These are phyloP conservation scores for Candida sanyiensis DNA, from an alignment of 805 yeast species.

Conservation along the genomic window DNA sequence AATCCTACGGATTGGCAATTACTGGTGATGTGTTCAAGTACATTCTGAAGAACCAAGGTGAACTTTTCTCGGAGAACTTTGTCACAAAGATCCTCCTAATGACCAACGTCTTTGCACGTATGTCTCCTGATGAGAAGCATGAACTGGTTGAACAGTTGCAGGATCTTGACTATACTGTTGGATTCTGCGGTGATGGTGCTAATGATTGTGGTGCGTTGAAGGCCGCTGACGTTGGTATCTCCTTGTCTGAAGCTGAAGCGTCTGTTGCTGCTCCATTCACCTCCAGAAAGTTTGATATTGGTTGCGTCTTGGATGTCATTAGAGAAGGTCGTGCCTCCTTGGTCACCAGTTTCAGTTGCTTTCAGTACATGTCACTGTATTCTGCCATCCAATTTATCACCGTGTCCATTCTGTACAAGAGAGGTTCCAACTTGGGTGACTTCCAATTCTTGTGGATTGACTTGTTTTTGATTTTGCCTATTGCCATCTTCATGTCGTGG, in stretches of 20 bases:
- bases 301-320: conserved; percentile 88
- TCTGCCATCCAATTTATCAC: conserved; percentile 94
- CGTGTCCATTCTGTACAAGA: conserved; percentile 74
- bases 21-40: conserved; percentile 90
- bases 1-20: conserved; percentile 66
- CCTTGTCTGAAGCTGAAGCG: conserved; percentile 96
- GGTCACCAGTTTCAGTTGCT: conserved; percentile 93
- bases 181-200: conserved; percentile 99
- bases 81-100: conserved; percentile 59
- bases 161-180: conserved; percentile 81
- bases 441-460: conserved; percentile 95
- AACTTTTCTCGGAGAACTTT: conserved; percentile 29
- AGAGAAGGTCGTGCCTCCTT: conserved; percentile 92
- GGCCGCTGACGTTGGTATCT: conserved; percentile 96
- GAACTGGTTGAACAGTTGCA: conserved; percentile 88
- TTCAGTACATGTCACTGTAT: conserved; percentile 95
- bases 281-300: conserved; percentile 79
- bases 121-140: conserved; percentile 99
- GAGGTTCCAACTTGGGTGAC: conserved; percentile 93
- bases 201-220: conserved; percentile 98
- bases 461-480: conserved; percentile 80
- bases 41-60: conserved; percentile 43
- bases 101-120: conserved; percentile 82
- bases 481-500: conserved; percentile 98
- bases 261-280: conserved; percentile 99